Base-by-base conservation (phyloP, 495 filamentous ascomycete genomes). In the Hypomontagnella monticulosa region DNA sequence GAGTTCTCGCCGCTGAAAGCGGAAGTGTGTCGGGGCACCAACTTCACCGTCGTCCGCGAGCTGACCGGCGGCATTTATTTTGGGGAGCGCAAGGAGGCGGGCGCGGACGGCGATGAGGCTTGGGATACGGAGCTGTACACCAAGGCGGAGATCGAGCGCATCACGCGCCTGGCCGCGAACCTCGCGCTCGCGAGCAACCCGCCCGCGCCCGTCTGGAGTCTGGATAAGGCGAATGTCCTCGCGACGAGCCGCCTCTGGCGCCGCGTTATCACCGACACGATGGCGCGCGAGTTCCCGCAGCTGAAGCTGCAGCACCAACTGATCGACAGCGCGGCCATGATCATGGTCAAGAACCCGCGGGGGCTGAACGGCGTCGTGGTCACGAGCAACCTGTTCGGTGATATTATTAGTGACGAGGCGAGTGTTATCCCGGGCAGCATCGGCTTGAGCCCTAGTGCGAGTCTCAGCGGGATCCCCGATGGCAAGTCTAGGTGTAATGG, bases 221-320 rank as follows among this genome's bases (percentile, higher is more conserved):
- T 99, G 74, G 95, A 99, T 73, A 99, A 99, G 87, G 95, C 95
- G 57, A 99, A 99, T 73, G 95, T 99, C 47, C 85, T 99, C 44
- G 95, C 95, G 16, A 96, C 94, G 11, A 89, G 85, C 63, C 81
- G 95, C 54, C 80, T 99, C 68, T 98, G 95, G 95, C 85, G 95
- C 51, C 93, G 91, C 81, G 88, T 89, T 3, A 89, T 97, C 16
- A 86, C 86, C 37, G 91, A 96, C 80, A 81, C 96, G 60, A 87
- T 91, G 78, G 83, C 78, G 16, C 89, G 89, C 54, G 95, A 99
- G 82, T 99, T 93, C 79, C 95, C 95, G 30, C 85, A 92, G 75
- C 78, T 99, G 16, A 85, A 91, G 80, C 73, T 96, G 37, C 85
- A 86, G 59, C 93, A 97, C 77, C 94, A 99, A 72, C 83, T 99